Conservation (phyloP, 768 basidiomycete genomes). For the Russula earlei region DNA sequence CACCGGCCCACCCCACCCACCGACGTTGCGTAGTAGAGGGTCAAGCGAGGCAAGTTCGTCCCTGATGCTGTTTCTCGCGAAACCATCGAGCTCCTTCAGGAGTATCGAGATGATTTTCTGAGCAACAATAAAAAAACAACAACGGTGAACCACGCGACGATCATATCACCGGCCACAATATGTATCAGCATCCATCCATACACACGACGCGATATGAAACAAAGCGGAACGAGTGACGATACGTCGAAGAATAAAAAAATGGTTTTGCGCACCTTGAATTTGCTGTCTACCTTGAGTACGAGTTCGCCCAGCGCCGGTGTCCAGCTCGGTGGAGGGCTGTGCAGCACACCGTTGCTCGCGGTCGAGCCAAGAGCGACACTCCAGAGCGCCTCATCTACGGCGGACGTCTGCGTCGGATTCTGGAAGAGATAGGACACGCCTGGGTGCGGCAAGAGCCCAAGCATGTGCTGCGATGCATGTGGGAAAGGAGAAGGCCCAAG, state of each 20-base stretch:
- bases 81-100: constrained; percentile 76
- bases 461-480: constrained; percentile 63
- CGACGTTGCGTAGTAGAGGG: constrained; percentile 59
- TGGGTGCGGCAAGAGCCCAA: constrained; percentile 67
- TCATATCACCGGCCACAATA: too few relatives aligned
- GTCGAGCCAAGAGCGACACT: constrained; percentile 38
- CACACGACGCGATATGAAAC: too few relatives aligned
- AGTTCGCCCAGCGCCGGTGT: constrained; percentile 56
- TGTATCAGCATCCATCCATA: too few relatives aligned
- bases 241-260: too few relatives aligned
- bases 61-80: constrained; percentile 71
- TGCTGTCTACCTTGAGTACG: constrained; percentile 71
- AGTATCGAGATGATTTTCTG: constrained; percentile 80
- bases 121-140: not conserved
- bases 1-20: constrained; percentile 22
- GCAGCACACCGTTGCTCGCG: constrained; percentile 27
- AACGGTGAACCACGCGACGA: not conserved
- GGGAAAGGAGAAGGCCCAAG: constrained; percentile 77
- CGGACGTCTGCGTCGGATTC: constrained; percentile 31
- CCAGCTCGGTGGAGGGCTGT: constrained; percentile 53
- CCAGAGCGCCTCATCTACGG: constrained; percentile 52
- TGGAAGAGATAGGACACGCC: constrained; percentile 75
- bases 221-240: too few relatives aligned
- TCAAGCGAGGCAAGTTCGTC: constrained; percentile 78
- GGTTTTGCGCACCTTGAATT: constrained; percentile 54